phyloP scores from a whole-genome alignment of 208 protist species.

The Trypanosomatidae sp. region DNA sequence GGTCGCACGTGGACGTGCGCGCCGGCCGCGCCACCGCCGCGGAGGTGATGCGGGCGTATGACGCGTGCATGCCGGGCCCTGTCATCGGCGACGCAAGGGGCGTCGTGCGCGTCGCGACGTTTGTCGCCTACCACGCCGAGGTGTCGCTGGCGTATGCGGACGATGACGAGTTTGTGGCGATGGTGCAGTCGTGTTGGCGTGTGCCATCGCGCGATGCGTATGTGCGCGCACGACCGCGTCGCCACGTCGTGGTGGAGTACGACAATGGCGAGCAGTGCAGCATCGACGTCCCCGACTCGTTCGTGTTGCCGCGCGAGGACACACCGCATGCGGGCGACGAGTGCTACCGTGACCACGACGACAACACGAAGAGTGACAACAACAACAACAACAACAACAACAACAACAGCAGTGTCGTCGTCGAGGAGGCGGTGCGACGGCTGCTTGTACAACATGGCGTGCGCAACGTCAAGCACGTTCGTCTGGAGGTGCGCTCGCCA shows the following conservation, averaged over 20 bases:
- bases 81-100: slow-evolving; percentile 38
- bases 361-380: neutral
- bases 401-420: slow-evolving; percentile 18
- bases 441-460: slow-evolving; percentile 55
- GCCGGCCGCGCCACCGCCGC: slow-evolving; percentile 39
- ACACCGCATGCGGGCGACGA: neutral
- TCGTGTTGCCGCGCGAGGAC: neutral
- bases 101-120: slow-evolving; percentile 65
- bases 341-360: neutral
- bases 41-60: slow-evolving; percentile 73
- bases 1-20: slow-evolving; percentile 46
- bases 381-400: neutral
- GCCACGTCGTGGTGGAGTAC: slow-evolving; percentile 45
- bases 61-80: slow-evolving; percentile 56
- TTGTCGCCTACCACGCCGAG: slow-evolving; percentile 87
- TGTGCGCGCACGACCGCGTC: slow-evolving; percentile 19
- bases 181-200: slow-evolving; percentile 50
- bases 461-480: slow-evolving; percentile 45
- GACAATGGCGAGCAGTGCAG: slow-evolving; percentile 17
- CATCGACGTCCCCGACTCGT: no score
- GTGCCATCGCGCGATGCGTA: slow-evolving; percentile 62
- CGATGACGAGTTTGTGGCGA: slow-evolving; percentile 72
- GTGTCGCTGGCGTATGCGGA: slow-evolving; percentile 57
- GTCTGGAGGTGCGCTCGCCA: neutral
- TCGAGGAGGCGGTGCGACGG: slow-evolving; percentile 29